Percentiles rank a stretch among this genome's conserved stretches.
These are phyloP conservation scores for Pleurotus eryngii DNA, from an alignment of 768 basidiomycete species.

Conservation along the genomic window DNA sequence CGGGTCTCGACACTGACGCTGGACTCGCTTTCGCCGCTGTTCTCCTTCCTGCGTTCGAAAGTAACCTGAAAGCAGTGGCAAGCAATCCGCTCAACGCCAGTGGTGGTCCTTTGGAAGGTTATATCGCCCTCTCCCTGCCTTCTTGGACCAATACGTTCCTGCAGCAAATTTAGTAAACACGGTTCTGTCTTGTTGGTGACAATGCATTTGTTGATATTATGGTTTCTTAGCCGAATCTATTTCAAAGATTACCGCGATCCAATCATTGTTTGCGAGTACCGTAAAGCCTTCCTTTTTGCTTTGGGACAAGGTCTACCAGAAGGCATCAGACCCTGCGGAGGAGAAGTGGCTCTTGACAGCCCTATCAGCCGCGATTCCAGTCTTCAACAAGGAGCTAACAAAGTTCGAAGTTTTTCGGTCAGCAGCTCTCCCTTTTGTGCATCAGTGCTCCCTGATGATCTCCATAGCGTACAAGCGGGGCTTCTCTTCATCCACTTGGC, in stretches of 20 bases:
- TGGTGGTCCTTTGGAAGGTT: slow-evolving; percentile 80
- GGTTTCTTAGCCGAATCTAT: slow-evolving; percentile 37
- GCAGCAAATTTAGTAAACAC: slow-evolving; percentile 24
- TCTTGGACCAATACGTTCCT: slow-evolving; percentile 54
- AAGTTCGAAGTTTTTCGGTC: slow-evolving; percentile 59
- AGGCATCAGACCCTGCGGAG: slow-evolving; percentile 56
- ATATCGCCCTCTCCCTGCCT: slow-evolving; percentile 72
- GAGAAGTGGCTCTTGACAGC: slow-evolving; percentile 78
- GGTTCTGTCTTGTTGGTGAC: slow-evolving; percentile 10
- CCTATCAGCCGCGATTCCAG: slow-evolving; percentile 43
- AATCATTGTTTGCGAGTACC: slow-evolving; percentile 41
- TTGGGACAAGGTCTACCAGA: slow-evolving; percentile 86
- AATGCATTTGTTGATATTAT: slow-evolving; percentile 9
- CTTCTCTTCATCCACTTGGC: slow-evolving; percentile 67
- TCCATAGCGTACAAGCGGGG: slow-evolving; percentile 56
- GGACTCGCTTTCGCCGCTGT: slow-evolving; percentile 50
- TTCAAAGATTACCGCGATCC: slow-evolving; percentile 44
- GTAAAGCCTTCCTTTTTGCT: slow-evolving; percentile 83
- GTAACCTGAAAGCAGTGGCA: slow-evolving; percentile 61
- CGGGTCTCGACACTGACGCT: slow-evolving; percentile 35
- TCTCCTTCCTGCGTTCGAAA: slow-evolving; percentile 63
- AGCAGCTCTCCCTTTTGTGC: slow-evolving; percentile 14
- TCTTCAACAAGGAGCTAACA: slow-evolving; percentile 45
- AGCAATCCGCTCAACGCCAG: slow-evolving; percentile 55
- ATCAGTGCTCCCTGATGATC: background rate